These are phyloP conservation scores for Suillus placidus DNA, from an alignment of 768 basidiomycete genomes.

Conservation along the genomic window DNA sequence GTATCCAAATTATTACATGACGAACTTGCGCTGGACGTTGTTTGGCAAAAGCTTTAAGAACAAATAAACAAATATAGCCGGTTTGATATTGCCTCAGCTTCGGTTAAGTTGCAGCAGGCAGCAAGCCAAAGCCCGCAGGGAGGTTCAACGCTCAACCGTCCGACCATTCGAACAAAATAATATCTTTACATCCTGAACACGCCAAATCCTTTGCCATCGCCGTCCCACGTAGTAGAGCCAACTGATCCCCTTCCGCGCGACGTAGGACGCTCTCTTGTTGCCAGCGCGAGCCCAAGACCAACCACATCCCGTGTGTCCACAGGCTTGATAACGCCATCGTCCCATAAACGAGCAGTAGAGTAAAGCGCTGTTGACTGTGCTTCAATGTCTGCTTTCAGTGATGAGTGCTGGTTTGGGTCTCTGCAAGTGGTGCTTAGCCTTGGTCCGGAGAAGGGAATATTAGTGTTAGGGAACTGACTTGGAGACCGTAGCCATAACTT, in stretches of 20 bases:
- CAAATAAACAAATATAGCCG: conserved; percentile 31
- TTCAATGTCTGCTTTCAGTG: conserved; percentile 83
- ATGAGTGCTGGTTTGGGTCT: conserved; percentile 76
- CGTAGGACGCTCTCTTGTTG: conserved; percentile 47
- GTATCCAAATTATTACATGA: not conserved
- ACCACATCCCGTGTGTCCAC: conserved; percentile 87
- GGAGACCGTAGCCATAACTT: conserved; percentile 90
- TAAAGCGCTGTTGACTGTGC: conserved; percentile 85
- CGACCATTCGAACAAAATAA: not conserved
- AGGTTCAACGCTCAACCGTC: not conserved
- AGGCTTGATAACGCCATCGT: conserved; percentile 89
- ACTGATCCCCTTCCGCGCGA: conserved; percentile 11
- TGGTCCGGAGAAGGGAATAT: not conserved
- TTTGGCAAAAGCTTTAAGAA: conserved; percentile 26
- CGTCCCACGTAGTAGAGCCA: conserved; percentile 67
- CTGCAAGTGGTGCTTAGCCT: conserved; percentile 39
- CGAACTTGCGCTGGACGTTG: conserved; percentile 8
- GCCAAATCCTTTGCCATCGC: conserved; percentile 73
- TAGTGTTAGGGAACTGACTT: conserved; percentile 48
- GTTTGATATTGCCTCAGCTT: not conserved
- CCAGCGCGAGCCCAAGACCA: conserved; percentile 85
- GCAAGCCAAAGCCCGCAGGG: not conserved
- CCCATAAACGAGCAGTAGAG: conserved; percentile 92
- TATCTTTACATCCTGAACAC: conserved; percentile 82
- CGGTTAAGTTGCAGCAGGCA: not conserved